A percentile compares a stretch with the other conserved stretches of the same genome.
Conservation (phyloP, 768 basidiomycete species). For the Suillus ampliporus region DNA sequence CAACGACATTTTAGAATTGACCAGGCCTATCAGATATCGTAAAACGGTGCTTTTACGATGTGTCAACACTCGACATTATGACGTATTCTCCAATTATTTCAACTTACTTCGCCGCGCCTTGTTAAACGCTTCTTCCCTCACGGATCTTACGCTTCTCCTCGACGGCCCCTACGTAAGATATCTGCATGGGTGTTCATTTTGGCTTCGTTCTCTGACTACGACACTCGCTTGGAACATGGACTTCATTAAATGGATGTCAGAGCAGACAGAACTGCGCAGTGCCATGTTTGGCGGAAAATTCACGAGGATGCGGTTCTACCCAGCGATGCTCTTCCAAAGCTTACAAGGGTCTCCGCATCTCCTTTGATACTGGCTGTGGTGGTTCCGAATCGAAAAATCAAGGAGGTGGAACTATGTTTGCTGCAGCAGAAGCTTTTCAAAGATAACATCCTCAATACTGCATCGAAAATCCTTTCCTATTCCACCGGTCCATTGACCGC, state of each 20-base stretch:
- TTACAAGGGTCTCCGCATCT: slow-evolving; percentile 30
- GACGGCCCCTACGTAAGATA: slow-evolving; percentile 25
- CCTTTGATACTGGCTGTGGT: slow-evolving; percentile 32
- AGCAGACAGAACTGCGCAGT: slow-evolving; percentile 22
- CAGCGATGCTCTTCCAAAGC: slow-evolving; percentile 20
- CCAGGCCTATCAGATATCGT: too few relatives aligned
- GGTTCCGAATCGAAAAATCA: slow-evolving; percentile 29
- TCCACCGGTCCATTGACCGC: slow-evolving; percentile 26
- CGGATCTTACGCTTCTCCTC: slow-evolving; percentile 30
- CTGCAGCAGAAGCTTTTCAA: slow-evolving; percentile 30
- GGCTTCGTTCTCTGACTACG: slow-evolving; percentile 28
- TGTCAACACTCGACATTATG: slow-evolving; percentile 4
- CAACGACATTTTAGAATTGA: too few relatives aligned
- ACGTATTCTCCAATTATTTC: slow-evolving; percentile 11
- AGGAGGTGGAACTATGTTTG: slow-evolving; percentile 32
- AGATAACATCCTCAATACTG: slow-evolving; percentile 27
- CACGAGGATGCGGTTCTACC: slow-evolving; percentile 16
- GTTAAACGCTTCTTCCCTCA: slow-evolving; percentile 26
- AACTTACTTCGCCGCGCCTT: slow-evolving; percentile 26
- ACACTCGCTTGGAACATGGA: slow-evolving; percentile 29
- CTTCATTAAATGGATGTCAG: slow-evolving; percentile 26
- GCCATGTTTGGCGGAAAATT: slow-evolving; percentile 32
- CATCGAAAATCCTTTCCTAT: slow-evolving; percentile 25
- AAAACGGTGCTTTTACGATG: too few relatives aligned
- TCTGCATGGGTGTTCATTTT: slow-evolving; percentile 29